phyloP scores from a whole-genome alignment of 306 rosid genomes.

The Corylus avellana region DNA sequence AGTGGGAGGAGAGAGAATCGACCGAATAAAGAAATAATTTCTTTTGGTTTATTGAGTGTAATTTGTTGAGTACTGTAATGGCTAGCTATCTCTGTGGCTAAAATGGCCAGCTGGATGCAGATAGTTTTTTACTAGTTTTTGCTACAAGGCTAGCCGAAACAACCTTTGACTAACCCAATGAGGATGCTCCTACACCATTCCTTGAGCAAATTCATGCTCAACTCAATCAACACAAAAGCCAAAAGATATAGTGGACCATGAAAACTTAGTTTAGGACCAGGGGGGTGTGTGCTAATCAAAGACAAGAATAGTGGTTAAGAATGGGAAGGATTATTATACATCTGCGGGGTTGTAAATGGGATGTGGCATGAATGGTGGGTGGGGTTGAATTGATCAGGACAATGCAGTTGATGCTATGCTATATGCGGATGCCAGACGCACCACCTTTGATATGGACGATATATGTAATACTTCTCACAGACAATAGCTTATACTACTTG shows the following conservation, averaged over 20 bases:
- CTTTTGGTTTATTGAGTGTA: no score
- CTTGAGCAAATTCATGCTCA: constrained; percentile 37
- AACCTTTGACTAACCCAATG: no score
- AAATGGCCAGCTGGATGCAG: no score
- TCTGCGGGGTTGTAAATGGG: constrained; percentile 73
- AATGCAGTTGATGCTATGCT: constrained; percentile 75
- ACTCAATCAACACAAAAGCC: constrained; percentile 22
- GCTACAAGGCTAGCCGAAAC: no score
- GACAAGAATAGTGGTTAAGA: constrained; percentile 48
- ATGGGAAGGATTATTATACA: constrained; percentile 69
- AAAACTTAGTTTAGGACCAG: constrained; percentile 28
- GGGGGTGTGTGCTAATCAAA: constrained; percentile 48
- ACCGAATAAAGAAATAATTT: no score
- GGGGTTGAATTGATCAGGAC: constrained; percentile 76
- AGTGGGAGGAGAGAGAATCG: no score
- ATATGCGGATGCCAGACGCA: constrained; percentile 72
- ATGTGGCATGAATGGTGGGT: constrained; percentile 91
- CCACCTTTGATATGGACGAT: constrained; percentile 84
- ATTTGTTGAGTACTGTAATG: no score
- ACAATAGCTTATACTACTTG: constrained; percentile 5
- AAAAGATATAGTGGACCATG: constrained; percentile 23
- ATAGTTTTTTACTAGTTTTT: no score
- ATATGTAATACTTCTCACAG: constrained; percentile 49
- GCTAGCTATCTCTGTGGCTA: no score
- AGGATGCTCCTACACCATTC: constrained; percentile 7